Evolutionary conservation across 306 rosid genomes (phyloP), one percentile per base, ranked within the genome.

Genomic region (Medicago ruthenica): DNA sequence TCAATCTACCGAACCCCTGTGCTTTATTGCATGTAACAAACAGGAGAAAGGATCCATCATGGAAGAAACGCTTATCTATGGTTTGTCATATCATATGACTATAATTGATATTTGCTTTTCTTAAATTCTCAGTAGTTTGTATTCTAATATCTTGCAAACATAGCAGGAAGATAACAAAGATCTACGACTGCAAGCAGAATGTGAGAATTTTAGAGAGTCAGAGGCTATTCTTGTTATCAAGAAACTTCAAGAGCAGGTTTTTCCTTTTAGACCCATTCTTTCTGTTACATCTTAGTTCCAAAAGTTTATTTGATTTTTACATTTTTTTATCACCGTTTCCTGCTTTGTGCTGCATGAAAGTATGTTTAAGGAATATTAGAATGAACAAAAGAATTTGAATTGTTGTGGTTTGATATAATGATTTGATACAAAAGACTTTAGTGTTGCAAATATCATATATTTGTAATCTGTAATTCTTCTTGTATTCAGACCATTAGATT

Each of bases 211-310:
- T 70, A 82, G 89, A 79, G 96, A 87, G 74, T 80, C 87, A 0
- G 97, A 95, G 66, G 87, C 93, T 69, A 87, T 88, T 84, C 81
- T 87, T 79, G 88, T 92, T 76, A 95, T 92, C 80, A 88, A 92
- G 83, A 81, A 86, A 73, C 97, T 95, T 85, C 93, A 92, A 89
- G 97, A 92, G 69, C 92, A 92, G 93, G 97, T 92, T 41, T 60
- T 31, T 40, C 48, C 51, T 40, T 44, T 76, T 34, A 24, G 22
- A 16, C 17, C 41, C 41, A 8, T 41, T 31, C 60, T 44, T 40
- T 51, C 60, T 22, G 21, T 59, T 24, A 18, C 16, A n/a, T 63
- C 67, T 53, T 72, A 27, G 71, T 24, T 74, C 3, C 58, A 15
- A 63, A 64, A 37, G 12, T 58, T 45, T 48, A 16, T 75, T 50